Conservation (phyloP, 495 filamentous ascomycete species). For the Astrocystis sublimbata region DNA sequence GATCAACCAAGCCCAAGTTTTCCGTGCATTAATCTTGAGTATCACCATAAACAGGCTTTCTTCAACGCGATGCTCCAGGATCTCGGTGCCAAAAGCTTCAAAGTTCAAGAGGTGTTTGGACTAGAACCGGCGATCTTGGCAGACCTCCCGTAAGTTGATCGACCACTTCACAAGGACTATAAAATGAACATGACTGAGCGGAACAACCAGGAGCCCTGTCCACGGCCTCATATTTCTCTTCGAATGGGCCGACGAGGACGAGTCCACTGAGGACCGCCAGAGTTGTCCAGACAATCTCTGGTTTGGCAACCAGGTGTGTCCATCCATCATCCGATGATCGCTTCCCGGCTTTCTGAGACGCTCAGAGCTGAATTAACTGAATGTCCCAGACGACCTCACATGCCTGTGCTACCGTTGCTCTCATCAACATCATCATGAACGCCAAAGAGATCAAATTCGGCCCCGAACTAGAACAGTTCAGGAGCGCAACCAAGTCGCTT, state of each 20-base stretch:
- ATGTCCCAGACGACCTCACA: slow-evolving; percentile 73
- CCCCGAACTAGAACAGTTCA: slow-evolving; percentile 66
- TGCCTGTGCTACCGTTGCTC: slow-evolving; percentile 83
- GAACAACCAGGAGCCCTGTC: slow-evolving; percentile 62
- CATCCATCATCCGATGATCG: not conserved
- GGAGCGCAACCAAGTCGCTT: slow-evolving; percentile 65
- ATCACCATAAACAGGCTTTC: slow-evolving; percentile 55
- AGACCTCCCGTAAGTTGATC: slow-evolving; percentile 58
- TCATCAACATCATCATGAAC: slow-evolving; percentile 93
- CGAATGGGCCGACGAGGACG: slow-evolving; percentile 62
- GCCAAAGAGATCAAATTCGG: slow-evolving; percentile 62
- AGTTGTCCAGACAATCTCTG: slow-evolving; percentile 70
- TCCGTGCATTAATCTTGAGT: slow-evolving; percentile 11
- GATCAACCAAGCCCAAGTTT: not conserved
- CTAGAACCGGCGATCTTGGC: slow-evolving; percentile 68
- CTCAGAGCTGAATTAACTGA: no score
- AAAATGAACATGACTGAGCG: slow-evolving; percentile 1
- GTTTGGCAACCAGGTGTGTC: slow-evolving; percentile 90
- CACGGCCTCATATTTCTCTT: slow-evolving; percentile 85
- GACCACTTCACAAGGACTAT: not conserved
- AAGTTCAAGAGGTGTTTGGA: slow-evolving; percentile 75
- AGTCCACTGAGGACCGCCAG: slow-evolving; percentile 27
- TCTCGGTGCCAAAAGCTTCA: slow-evolving; percentile 72
- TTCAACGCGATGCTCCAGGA: slow-evolving; percentile 83
- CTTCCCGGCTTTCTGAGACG: not conserved